These are phyloP conservation scores for Solanum bukasovii DNA, from an alignment of 257 asterid genomes.

Conservation along the genomic window DNA sequence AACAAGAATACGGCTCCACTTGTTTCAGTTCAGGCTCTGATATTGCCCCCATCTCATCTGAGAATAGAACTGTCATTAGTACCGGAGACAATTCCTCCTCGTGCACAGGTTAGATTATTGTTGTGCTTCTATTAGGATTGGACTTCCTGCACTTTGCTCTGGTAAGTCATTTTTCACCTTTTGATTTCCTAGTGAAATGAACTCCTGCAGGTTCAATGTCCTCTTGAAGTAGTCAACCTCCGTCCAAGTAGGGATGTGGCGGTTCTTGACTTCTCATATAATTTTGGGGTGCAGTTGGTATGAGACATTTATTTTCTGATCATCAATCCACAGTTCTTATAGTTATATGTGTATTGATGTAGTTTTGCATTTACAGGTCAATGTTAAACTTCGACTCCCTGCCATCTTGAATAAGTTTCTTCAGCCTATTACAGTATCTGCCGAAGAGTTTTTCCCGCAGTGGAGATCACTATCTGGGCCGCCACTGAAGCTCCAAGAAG, in stretches of 20 bases:
- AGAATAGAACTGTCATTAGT: slow-evolving; percentile 71
- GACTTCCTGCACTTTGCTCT: background rate
- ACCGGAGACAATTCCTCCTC: slow-evolving; percentile 91
- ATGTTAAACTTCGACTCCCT: slow-evolving; percentile 86
- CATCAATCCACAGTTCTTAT: background rate
- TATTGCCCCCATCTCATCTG: slow-evolving; percentile 76
- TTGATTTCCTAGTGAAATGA: background rate
- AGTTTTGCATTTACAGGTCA: slow-evolving; percentile 40
- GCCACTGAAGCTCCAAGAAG: slow-evolving; percentile 93
- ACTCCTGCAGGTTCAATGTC: slow-evolving; percentile 70
- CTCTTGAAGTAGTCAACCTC: slow-evolving; percentile 78
- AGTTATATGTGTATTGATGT: background rate
- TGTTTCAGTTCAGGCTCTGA: slow-evolving; percentile 63
- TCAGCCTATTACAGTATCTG: slow-evolving; percentile 68
- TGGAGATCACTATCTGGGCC: slow-evolving; percentile 99
- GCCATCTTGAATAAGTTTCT: slow-evolving; percentile 75
- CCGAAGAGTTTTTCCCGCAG: slow-evolving; percentile 86
- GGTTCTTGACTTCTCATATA: slow-evolving; percentile 81
- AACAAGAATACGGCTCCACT: slow-evolving; percentile 80
- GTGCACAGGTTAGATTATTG: slow-evolving; percentile 63
- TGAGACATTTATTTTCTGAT: background rate
- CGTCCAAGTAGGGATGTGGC: slow-evolving; percentile 89
- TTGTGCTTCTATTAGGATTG: background rate
- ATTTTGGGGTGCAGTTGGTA: slow-evolving; percentile 69
- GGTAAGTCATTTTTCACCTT: background rate